Evolutionary conservation across 1,284 basidiomycete genomes (phyloP), one percentile per base, ranked within the genome.

Genomic region (Cronartium ribicola): DNA sequence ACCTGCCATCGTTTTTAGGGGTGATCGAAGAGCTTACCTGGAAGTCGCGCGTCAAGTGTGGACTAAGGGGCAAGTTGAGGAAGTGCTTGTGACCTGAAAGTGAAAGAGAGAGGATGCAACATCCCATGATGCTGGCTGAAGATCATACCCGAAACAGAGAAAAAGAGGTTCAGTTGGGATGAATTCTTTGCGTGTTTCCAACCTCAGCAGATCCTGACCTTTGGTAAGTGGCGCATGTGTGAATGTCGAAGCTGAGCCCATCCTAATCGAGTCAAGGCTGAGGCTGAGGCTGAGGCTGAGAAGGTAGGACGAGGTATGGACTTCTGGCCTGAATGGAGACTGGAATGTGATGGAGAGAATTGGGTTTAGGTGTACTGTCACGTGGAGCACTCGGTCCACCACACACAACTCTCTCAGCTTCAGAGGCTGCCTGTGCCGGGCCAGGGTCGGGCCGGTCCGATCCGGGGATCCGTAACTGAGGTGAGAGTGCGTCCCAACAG

Each of bases 71-170:
- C 4, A 71, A 61, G 37, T 66, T 40, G 22, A 65, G 48, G 14
- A 40, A 36, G 29, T 71, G 61, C 36, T 71, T 46, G 40, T 71
- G 68, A 40, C 44, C 60, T 5, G 61, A 71, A 61, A 71, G 61
- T 22, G 64, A 51, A 6, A 71, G 20, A 36, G 68, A 71, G 40
- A 57, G 36, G n/a, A 71, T 20, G 6, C 44, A 51, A 5, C 36
- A 48, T 20, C 61, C 61, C 6, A 71, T 22, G 20, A 71, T 65
- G 46, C 39, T 55, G 17, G 5, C 68, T 71, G 39, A 17, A 40
- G 4, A 22, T 36, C 8, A 20, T 20, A 20, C 20, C 20, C 14
- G 48, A 51, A 14, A 14, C 2, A 20, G 14, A 51, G 20, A 51
- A 51, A 1, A 51, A 51, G 20, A 20, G 20, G 20, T 14, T 51